These are phyloP conservation scores for Apophysomyces elegans DNA, from an alignment of 371 early-diverging fungal genomes.

Conservation along the genomic window DNA sequence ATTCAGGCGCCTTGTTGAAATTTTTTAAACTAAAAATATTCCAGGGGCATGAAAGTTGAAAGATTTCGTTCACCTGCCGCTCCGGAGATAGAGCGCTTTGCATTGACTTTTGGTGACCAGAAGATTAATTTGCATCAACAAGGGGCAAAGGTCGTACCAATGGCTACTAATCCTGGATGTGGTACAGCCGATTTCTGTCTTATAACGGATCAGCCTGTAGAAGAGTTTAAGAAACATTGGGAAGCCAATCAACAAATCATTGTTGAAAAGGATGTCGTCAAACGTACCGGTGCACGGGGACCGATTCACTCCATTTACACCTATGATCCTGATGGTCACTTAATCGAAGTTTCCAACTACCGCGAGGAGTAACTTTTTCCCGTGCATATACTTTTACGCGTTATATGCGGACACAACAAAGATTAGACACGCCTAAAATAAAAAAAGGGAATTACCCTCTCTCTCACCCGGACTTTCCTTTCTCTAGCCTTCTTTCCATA, in stretches of 20 bases:
- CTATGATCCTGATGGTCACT: constrained; percentile 24
- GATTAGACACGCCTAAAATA: neutral
- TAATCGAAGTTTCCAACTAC: constrained; percentile 21
- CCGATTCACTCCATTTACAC: constrained; percentile 14
- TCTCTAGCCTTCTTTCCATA: neutral
- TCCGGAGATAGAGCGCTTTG: constrained; percentile 14
- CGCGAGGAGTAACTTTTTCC: neutral
- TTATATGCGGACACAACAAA: neutral
- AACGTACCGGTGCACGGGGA: constrained; percentile 20
- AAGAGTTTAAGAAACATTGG: constrained; percentile 19
- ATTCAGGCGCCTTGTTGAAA: neutral
- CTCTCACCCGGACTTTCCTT: neutral
- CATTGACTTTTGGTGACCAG: constrained; percentile 21
- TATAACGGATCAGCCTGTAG: constrained; percentile 19
- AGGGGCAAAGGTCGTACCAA: constrained; percentile 16
- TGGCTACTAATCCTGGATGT: constrained; percentile 15
- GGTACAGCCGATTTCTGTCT: constrained; percentile 26
- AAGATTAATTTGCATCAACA: constrained; percentile 26
- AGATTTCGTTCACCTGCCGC: constrained; percentile 17
- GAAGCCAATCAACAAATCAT: constrained; percentile 13
- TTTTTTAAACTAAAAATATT: neutral
- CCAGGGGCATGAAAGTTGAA: constrained; percentile 17
- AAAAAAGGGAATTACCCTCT: neutral
- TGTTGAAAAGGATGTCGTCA: constrained; percentile 5
- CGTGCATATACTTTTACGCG: neutral